These are phyloP conservation scores for Hylodesmum podocarpum DNA, from an alignment of 306 rosid genomes.

Conservation along the genomic window DNA sequence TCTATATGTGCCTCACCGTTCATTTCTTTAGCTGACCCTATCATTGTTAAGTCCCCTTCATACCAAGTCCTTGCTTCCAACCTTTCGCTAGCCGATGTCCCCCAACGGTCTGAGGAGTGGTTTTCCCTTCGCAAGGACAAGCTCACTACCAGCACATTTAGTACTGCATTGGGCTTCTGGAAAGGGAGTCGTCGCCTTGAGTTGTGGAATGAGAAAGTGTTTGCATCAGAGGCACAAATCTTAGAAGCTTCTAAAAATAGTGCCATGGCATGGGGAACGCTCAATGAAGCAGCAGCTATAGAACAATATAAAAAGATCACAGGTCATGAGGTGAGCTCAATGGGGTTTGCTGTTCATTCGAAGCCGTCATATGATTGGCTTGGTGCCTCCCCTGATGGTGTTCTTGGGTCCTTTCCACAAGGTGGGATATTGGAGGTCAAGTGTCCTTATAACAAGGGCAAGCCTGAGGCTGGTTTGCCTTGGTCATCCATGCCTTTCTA, in stretches of 20 bases:
- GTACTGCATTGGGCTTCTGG: conserved; percentile 96
- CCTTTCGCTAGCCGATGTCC: conserved; percentile 45
- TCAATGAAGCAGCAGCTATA: conserved; percentile 72
- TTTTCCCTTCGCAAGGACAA: conserved; percentile 91
- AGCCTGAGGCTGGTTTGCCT: conserved; percentile 83
- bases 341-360: conserved; percentile 78
- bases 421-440: conserved; percentile 89
- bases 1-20: conserved; percentile 35
- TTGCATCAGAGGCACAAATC: conserved; percentile 43
- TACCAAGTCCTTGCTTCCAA: conserved; percentile 46
- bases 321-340: conserved; percentile 60
- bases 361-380: conserved; percentile 69
- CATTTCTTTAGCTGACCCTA: conserved; percentile 28
- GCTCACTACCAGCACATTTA: conserved; percentile 90
- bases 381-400: conserved; percentile 97
- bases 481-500: conserved; percentile 90
- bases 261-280: conserved; percentile 96
- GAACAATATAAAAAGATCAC: conserved; percentile 78
- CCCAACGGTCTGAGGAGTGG: conserved; percentile 95
- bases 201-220: conserved; percentile 90
- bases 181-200: conserved; percentile 74
- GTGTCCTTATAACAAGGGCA: conserved; percentile 96
- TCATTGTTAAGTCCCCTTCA: conserved; percentile 39
- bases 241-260: conserved; percentile 38
- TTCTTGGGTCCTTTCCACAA: conserved; percentile 60